These are phyloP conservation scores for Sporobolomyces pararoseus DNA, from an alignment of 768 basidiomycete genomes.

Conservation along the genomic window DNA sequence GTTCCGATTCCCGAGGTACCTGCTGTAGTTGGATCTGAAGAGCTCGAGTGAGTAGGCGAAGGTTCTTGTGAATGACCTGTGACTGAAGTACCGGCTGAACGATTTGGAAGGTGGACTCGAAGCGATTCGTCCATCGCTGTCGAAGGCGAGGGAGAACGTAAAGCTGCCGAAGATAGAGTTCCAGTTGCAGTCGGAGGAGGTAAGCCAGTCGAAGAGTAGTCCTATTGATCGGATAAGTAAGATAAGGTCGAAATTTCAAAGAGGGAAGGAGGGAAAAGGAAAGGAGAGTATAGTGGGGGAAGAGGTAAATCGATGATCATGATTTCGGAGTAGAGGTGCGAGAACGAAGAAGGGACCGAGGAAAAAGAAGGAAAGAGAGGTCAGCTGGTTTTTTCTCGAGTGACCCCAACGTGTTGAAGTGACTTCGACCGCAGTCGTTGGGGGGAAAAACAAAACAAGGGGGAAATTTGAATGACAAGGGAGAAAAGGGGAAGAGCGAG, in stretches of 20 bases:
- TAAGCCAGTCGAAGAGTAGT: slow-evolving; percentile 23
- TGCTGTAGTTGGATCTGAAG: slow-evolving; percentile 10
- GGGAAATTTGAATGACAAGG: not conserved
- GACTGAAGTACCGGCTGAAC: slow-evolving; percentile 1
- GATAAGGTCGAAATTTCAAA: not conserved
- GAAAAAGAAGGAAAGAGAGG: not conserved
- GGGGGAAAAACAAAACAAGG: not conserved
- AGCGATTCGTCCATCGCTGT: slow-evolving; percentile 13
- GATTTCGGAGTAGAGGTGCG: not conserved
- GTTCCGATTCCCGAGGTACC: not conserved
- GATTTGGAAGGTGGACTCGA: slow-evolving; percentile 3
- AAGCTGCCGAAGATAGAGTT: slow-evolving; percentile 19
- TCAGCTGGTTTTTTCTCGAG: not conserved
- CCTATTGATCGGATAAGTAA: not conserved
- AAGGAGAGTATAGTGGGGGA: not conserved
- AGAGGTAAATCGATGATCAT: not conserved
- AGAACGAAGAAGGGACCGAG: not conserved
- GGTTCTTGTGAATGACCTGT: slow-evolving; percentile 3
- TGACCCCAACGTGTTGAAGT: not conserved
- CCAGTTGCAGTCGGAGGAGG: slow-evolving; percentile 20
- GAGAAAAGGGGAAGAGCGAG: not conserved
- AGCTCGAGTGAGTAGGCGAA: slow-evolving; percentile 12
- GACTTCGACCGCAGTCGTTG: not conserved
- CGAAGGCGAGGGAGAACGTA: slow-evolving; percentile 28
- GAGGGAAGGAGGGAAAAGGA: not conserved